Base-by-base conservation (phyloP, 1,139 yeast species). In the Cylindricascospora bacillispora region DNA sequence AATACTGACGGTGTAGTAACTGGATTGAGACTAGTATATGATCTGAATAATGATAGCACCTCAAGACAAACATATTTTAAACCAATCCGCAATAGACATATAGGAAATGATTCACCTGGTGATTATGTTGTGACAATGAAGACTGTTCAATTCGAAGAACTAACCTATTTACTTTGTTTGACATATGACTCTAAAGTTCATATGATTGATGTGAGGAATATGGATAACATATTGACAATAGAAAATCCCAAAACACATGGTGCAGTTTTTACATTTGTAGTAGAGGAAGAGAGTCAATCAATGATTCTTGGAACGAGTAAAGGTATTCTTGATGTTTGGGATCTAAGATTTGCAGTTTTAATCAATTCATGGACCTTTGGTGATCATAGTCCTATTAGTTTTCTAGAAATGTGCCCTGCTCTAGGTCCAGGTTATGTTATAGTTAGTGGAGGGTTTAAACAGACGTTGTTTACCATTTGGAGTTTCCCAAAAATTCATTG, bases 251-350 rank as follows among this genome's bases (percentile, higher is more conserved):
- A 69, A 2, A 56, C 65, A 3, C 76, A 73, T 55, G 98, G 97
- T 0, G 53, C 68, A 3, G 67, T 77, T 0, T 67, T 73, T 0
- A 56, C 76, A 14, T 68, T 83, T 42, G 63, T 70, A 1, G 54
- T 78, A n/a, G 80, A 76, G 35, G 54, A 55, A 1, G 54, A 62
- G 13, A 61, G 60, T 26, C 52, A 58, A 5, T 82, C 95, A 86
- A 44, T 80, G 3, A 51, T 83, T 4, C 49, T 78, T 3, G 95
- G 95, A 0, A 81, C 95, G 0, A 60, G 69, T 1, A 67, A 65
- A 26, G 97, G 97, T 1, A 57, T 75, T 1, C 50, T 89, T 19
- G 73, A 73, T 37, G 53, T 89, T 13, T 85, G 95, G 93, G 95
- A 86, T 52, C 43, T 80, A 25, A 60, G 94, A 32, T 82, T 83